Evolutionary conservation across 768 basidiomycete genomes (phyloP).

Genomic region (Royoungia palumana): DNA sequence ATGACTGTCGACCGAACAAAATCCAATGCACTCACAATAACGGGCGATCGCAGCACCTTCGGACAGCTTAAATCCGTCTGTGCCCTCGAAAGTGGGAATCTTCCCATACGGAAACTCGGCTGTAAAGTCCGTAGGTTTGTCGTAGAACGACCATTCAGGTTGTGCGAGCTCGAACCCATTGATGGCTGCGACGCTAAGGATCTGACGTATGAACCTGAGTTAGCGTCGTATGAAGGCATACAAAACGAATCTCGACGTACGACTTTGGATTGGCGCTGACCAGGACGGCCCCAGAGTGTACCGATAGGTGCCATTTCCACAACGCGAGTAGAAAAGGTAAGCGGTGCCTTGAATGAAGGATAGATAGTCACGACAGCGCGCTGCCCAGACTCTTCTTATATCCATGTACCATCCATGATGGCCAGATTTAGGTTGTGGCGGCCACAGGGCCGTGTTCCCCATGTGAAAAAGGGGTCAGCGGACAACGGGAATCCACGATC

Average conservation of each 20-base stretch:
- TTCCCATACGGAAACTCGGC: conserved; percentile 22
- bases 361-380: no score
- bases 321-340: no score
- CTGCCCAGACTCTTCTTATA: no score
- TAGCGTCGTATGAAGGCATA: neutral
- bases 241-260: conserved; percentile 7
- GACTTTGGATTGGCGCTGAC: conserved; percentile 26
- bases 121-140: conserved; percentile 11
- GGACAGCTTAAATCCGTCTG: conserved; percentile 15
- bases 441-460: no score
- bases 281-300: conserved; percentile 17
- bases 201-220: neutral
- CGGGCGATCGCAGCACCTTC: conserved; percentile 23
- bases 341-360: no score
- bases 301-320: conserved; percentile 15
- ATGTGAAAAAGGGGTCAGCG: no score
- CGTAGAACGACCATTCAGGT: conserved; percentile 10
- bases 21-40: conserved; percentile 18
- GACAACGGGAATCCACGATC: no score
- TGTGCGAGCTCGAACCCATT: conserved; percentile 16
- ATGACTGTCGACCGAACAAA: neutral
- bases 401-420: no score
- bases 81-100: conserved; percentile 20
- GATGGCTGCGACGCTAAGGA: conserved; percentile 18
- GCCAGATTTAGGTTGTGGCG: no score